Percentiles rank a stretch among this genome's conserved stretches.
These are phyloP conservation scores for Wickerhamomyces mucosus DNA, from an alignment of 805 yeast species.

Conservation along the genomic window DNA sequence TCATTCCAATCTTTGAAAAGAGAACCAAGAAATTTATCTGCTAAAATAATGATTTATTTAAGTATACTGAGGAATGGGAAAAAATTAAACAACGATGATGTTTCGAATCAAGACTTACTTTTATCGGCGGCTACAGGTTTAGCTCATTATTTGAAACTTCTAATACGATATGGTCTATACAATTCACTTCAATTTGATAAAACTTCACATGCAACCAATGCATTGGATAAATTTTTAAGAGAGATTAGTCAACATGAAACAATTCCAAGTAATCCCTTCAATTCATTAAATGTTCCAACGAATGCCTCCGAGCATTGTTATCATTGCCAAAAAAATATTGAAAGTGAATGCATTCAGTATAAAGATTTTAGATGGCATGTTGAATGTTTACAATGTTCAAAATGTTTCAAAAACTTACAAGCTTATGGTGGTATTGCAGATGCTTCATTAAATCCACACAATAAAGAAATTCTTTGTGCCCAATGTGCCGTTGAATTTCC, in stretches of 20 bases:
- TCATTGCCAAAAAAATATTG: constrained; percentile 66
- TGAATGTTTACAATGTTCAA: constrained; percentile 58
- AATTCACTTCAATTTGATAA: constrained; percentile 66
- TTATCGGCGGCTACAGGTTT: constrained; percentile 79
- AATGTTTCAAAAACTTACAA: constrained; percentile 38
- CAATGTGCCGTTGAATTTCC: constrained; percentile 48
- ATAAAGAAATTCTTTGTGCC: constrained; percentile 41
- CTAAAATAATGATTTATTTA: constrained; percentile 82
- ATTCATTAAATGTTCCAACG: constrained; percentile 36
- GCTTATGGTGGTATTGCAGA: constrained; percentile 32
- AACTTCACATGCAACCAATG: constrained; percentile 43
- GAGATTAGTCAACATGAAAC: constrained; percentile 39
- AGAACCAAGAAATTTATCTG: constrained; percentile 73
- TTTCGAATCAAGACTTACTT: constrained; percentile 41
- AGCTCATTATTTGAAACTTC: constrained; percentile 84
- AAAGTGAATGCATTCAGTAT: constrained; percentile 65
- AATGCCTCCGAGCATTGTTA: constrained; percentile 72
- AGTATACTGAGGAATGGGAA: constrained; percentile 49
- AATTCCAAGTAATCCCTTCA: constrained; percentile 25
- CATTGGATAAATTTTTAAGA: constrained; percentile 53
- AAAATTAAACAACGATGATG: constrained; percentile 33
- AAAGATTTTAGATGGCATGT: constrained; percentile 73
- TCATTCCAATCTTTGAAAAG: constrained; percentile 14
- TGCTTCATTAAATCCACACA: constrained; percentile 29
- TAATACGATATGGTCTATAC: constrained; percentile 72